phyloP scores from a whole-genome alignment of 441 rosid genomes.

The Breynia disticha region DNA sequence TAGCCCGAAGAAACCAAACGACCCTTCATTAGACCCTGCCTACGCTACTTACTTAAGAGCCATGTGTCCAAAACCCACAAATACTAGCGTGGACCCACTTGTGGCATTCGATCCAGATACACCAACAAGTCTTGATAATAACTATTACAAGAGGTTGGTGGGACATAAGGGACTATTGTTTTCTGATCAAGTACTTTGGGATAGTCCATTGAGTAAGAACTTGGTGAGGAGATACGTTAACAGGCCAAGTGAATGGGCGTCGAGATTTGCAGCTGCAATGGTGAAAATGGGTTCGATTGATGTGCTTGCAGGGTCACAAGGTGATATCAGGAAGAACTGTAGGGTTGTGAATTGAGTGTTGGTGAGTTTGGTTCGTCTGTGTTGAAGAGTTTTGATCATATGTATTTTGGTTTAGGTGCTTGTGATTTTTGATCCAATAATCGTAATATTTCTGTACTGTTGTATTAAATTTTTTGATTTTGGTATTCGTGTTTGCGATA shows the following conservation, averaged over 20 bases:
- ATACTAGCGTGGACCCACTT: neutral
- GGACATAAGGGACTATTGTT: neutral
- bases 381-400: neutral
- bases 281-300: slow-evolving; percentile 13
- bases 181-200: slow-evolving; percentile 12
- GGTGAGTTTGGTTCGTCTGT: neutral
- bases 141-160: slow-evolving; percentile 6
- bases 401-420: neutral
- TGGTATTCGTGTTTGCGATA: slow-evolving; percentile 70
- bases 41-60: slow-evolving; percentile 9
- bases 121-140: slow-evolving; percentile 6
- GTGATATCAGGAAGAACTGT: slow-evolving; percentile 11
- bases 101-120: slow-evolving; percentile 9
- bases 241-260: slow-evolving; percentile 3
- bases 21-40: slow-evolving; percentile 8
- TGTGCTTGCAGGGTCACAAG: slow-evolving; percentile 9
- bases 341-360: slow-evolving; percentile 3
- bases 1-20: slow-evolving; percentile 6
- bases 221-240: neutral
- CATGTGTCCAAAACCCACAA: neutral
- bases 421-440: too few relatives aligned
- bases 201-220: slow-evolving; percentile 1
- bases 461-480: too few relatives aligned
- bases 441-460: too few relatives aligned
- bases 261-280: slow-evolving; percentile 11